Evolutionary conservation across 495 filamentous ascomycete genomes (phyloP).

Genomic region (Diplogelasinospora grovesii): DNA sequence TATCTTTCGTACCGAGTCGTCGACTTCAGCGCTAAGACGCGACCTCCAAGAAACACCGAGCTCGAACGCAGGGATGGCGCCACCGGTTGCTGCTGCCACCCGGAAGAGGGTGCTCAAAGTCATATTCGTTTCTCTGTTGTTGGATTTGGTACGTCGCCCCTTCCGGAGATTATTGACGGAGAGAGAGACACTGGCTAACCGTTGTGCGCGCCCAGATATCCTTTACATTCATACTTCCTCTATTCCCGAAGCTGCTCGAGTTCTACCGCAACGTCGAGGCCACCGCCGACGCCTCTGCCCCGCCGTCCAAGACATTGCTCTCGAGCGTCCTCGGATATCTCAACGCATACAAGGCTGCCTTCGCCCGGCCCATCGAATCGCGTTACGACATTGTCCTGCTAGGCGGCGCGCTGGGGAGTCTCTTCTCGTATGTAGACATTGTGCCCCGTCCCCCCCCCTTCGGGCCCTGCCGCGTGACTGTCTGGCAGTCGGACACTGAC

Average conservation of each 20-base stretch:
- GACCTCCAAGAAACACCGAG: neutral
- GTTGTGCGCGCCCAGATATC: constrained; percentile 34
- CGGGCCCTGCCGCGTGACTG: too few relatives aligned
- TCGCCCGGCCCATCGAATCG: constrained; percentile 87
- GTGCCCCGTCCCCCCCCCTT: neutral
- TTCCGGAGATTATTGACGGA: constrained; percentile 5
- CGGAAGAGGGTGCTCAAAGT: constrained; percentile 82
- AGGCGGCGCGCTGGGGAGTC: constrained; percentile 85
- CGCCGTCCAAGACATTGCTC: constrained; percentile 54
- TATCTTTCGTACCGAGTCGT: too few relatives aligned
- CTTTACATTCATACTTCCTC: constrained; percentile 90
- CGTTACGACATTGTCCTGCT: constrained; percentile 96
- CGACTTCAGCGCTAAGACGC: neutral
- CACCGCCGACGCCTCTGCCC: constrained; percentile 44
- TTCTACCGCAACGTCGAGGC: constrained; percentile 80
- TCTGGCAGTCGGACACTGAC: constrained; percentile 6
- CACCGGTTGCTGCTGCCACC: constrained; percentile 38
- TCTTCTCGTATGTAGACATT: constrained; percentile 61
- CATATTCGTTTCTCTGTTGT: constrained; percentile 47
- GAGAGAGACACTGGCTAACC: constrained; percentile 20
- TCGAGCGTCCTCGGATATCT: constrained; percentile 72
- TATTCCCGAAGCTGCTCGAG: constrained; percentile 88
- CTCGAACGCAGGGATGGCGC: constrained; percentile 28
- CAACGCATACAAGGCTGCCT: constrained; percentile 92
- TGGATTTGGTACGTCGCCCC: constrained; percentile 42